These are phyloP conservation scores for Byssothecium circinans DNA, from an alignment of 2,329 filamentous ascomycete species.

Conservation along the genomic window DNA sequence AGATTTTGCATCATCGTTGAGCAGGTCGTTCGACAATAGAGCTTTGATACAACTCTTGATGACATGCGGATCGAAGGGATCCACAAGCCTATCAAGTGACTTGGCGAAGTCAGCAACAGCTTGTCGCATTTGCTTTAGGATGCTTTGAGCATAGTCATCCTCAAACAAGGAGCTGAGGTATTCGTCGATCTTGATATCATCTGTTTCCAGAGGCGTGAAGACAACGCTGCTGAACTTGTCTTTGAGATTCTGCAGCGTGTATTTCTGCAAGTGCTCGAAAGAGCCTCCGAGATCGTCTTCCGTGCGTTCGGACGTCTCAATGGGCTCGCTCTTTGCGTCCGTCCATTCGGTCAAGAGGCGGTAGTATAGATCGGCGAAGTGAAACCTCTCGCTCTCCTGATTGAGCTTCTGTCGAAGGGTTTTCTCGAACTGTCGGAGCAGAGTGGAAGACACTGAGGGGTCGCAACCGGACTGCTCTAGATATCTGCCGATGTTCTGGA, in stretches of 20 bases:
- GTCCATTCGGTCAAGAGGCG: constrained; percentile 19
- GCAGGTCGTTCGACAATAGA: constrained; percentile 15
- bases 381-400: constrained; percentile 18
- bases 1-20: constrained; percentile 17
- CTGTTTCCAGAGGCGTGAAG: constrained; percentile 19
- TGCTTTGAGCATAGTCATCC: constrained; percentile 10
- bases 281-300: constrained; percentile 16
- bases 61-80: constrained; percentile 9
- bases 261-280: constrained; percentile 18
- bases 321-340: constrained; percentile 10
- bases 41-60: constrained; percentile 15
- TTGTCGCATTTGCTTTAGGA: constrained; percentile 7
- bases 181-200: constrained; percentile 17
- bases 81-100: constrained; percentile 4
- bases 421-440: constrained; percentile 12
- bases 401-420: constrained; percentile 15
- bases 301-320: constrained; percentile 10
- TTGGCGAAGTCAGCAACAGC: constrained; percentile 1
- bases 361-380: constrained; percentile 20
- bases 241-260: constrained; percentile 16
- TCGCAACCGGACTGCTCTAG: constrained; percentile 17
- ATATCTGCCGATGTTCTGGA: constrained; percentile 13
- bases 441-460: constrained; percentile 12
- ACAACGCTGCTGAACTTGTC: constrained; percentile 21
- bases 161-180: constrained; percentile 18